Evolutionary conservation across 2,329 filamentous ascomycete species (phyloP).

Genomic region (Seiridium unicorne): DNA sequence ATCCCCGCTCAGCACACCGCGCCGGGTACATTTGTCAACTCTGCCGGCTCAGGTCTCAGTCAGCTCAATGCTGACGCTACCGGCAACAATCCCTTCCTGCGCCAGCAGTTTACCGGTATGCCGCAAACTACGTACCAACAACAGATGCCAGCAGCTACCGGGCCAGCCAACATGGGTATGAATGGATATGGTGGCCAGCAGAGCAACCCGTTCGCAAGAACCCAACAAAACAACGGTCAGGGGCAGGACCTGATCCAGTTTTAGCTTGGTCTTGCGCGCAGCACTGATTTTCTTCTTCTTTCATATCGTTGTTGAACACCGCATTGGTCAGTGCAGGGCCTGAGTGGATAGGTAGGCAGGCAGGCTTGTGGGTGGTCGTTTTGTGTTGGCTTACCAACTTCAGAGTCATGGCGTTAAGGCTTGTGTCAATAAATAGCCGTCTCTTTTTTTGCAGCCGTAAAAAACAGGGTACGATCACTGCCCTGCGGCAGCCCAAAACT

Average conservation of each 20-base stretch:
- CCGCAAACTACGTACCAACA: constrained; percentile 53
- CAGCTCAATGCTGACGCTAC: constrained; percentile 69
- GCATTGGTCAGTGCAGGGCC: background rate
- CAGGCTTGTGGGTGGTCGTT: background rate
- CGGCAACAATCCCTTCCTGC: constrained; percentile 86
- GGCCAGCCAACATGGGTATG: constrained; percentile 55
- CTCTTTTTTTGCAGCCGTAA: background rate
- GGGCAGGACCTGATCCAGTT: constrained; percentile 65
- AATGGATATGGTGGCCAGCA: constrained; percentile 44
- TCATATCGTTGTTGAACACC: background rate
- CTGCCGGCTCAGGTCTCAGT: constrained; percentile 77
- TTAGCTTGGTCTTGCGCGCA: constrained; percentile 28
- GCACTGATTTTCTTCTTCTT: background rate
- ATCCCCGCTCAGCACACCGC: constrained; percentile 96
- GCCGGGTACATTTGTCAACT: constrained; percentile 95
- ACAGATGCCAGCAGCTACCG: constrained; percentile 55
- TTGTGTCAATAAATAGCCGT: constrained; percentile 2
- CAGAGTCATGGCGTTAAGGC: constrained; percentile 4
- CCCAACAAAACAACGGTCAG: constrained; percentile 46
- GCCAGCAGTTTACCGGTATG: constrained; percentile 79
- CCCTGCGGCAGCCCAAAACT: too few relatives aligned
- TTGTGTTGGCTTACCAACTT: background rate
- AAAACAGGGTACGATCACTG: too few relatives aligned
- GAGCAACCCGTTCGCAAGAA: constrained; percentile 56
- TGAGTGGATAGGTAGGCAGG: background rate